phyloP scores from a whole-genome alignment of 768 basidiomycete species.

The Phlegmacium glaucopus region DNA sequence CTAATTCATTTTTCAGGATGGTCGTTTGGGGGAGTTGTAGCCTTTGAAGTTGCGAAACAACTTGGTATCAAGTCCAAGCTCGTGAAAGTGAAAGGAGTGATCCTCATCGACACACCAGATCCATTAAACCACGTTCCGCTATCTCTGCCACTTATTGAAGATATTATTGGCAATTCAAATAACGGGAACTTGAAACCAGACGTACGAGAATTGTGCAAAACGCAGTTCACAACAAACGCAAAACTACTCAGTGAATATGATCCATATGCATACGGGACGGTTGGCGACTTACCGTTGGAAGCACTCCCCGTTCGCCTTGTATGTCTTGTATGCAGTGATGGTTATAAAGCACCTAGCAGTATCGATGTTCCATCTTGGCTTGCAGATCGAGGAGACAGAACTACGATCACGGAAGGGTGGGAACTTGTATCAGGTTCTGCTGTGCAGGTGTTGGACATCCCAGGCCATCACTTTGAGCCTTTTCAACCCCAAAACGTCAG shows the following conservation, averaged over 20 bases:
- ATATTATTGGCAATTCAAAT: slow-evolving; percentile 31
- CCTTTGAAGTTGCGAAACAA: slow-evolving; percentile 59
- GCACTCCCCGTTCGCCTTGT: slow-evolving; percentile 35
- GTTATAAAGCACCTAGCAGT: slow-evolving; percentile 32
- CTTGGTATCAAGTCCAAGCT: slow-evolving; percentile 33
- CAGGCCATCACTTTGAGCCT: slow-evolving; percentile 63
- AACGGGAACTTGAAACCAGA: slow-evolving; percentile 23
- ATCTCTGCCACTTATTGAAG: slow-evolving; percentile 48
- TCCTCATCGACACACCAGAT: slow-evolving; percentile 66
- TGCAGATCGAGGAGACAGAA: slow-evolving; percentile 36
- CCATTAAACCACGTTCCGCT: slow-evolving; percentile 52
- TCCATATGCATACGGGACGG: slow-evolving; percentile 25
- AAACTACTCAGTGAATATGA: slow-evolving; percentile 45
- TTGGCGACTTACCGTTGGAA: not conserved
- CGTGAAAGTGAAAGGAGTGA: slow-evolving; percentile 53
- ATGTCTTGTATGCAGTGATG: slow-evolving; percentile 51
- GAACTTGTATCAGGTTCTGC: slow-evolving; percentile 32
- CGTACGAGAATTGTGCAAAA: slow-evolving; percentile 33
- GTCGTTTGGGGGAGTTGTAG: slow-evolving; percentile 76
- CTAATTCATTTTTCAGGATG: slow-evolving; percentile 44
- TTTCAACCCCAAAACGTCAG: slow-evolving; percentile 51
- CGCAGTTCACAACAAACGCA: slow-evolving; percentile 49
- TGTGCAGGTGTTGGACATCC: slow-evolving; percentile 50
- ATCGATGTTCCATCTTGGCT: slow-evolving; percentile 50
- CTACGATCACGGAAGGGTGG: slow-evolving; percentile 42